Evolutionary conservation across 2,329 filamentous ascomycete genomes (phyloP), one percentile per base, ranked within the genome.

Genomic region (Pleomassaria siparia): DNA sequence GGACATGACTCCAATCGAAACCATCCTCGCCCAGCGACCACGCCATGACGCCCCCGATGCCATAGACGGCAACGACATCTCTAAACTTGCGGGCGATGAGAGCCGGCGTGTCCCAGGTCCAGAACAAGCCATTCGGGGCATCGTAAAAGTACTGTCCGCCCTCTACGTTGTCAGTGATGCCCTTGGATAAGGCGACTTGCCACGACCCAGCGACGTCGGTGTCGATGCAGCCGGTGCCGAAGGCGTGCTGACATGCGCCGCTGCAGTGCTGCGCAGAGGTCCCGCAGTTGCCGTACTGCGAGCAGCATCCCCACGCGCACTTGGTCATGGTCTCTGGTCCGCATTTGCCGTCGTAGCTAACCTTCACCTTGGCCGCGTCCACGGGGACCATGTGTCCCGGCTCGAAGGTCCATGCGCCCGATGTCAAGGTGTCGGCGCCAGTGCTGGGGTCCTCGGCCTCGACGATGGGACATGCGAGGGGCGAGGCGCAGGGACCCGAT

Each of bases 121-220:
- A 91, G 79, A 87, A 91, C 24, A 85, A 64, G 44, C 78, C 70
- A 54, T 81, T 74, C 4, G 71, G 53, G 0, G 63, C 49, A 60
- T 91, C 87, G 76, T 81, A 87, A 69, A 82, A 89, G 63, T 86
- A 89, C 63, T 84, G 80, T 0, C 85, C 87, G 16, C 86, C 87
- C 2, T 72, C 69, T 2, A 71, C 55, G 2, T 76, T 66, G 53
- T 90, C 87, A 24, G 82, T 83, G 39, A 63, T 62, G 1, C 83
- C 84, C 9, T 78, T 53, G 0, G 69, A 57, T 41, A 75, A 62
- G 0, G 87, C 86, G 12, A 73, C 76, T 13, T 72, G 66, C 62
- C 87, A 89, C 0, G 84, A 88, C 2, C 64, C 70, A 1, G 67
- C 70, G 16, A 87, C 69, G 0, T 84, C 79, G 1, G 68, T 54